Base-by-base conservation (phyloP, 805 yeast genomes). In the Wilhelminamyces savonicus region DNA sequence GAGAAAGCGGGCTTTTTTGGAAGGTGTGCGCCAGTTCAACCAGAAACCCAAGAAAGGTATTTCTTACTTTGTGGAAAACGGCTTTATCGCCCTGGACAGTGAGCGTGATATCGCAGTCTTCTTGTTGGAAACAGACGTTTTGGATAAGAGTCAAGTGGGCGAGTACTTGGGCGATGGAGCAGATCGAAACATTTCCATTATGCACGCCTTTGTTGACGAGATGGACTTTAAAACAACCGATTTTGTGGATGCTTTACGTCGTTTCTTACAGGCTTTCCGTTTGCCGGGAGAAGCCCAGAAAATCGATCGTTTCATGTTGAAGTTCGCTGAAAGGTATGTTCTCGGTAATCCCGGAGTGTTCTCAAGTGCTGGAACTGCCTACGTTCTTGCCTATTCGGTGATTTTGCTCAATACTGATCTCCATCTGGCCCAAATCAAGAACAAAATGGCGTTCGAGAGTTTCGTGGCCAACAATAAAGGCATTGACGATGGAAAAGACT, bases 201-300 rank as follows among this genome's bases (percentile, higher is more conserved):
- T 90, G 97, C 96, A 88, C 55, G 82, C 86, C 5, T 92, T 92
- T 62, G 94, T 90, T 17, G 95, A 88, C 49, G 61, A 70, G 39
- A 79, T 92, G 78, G 84, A 87, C 32, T 90, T 92, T 53, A 59
- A 70, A 4, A 67, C 69, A 20, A 52, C 70, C 41, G 63, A 76
- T 1, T 87, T 92, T 50, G 87, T 88, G 11, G 94, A 81, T 43
- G 94, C 97, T 0, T 64, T 92, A 62, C 73, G 98, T 42, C 65
- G 61, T 11, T 86, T 86, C 48, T 67, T 92, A 35, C 98, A 94
- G 50, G 70, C 76, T 27, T 94, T 92, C 61, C 71, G 98, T 53
- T 69, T 92, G 36, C 98, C 99, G 2, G 99, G 99, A 29, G 99
- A 92, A 59, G 88, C 96, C 4, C 99, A 92, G 60, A 90, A 92